Percentiles rank a stretch among this genome's conserved stretches.
These are phyloP conservation scores for Blyttiomyces sp. DNA, from an alignment of 371 early-diverging fungal species.

Conservation along the genomic window DNA sequence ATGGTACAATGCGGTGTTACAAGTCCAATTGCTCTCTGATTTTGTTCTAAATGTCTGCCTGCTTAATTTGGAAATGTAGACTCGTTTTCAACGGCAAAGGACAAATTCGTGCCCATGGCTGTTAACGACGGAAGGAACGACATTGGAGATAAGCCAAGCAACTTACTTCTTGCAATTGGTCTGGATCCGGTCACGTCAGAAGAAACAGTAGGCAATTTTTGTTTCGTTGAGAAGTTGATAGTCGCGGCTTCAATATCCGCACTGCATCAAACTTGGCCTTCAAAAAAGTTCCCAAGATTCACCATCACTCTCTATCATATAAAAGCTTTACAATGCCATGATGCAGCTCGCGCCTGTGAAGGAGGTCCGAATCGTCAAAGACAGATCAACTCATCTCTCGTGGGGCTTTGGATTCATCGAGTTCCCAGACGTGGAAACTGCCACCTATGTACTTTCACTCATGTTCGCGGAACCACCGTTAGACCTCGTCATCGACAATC, in stretches of 20 bases:
- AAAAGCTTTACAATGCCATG: not conserved
- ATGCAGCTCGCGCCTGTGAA: constrained; percentile 12
- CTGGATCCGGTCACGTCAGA: constrained; percentile 55
- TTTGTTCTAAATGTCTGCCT: too few species aligned
- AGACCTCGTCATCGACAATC: constrained; percentile 43
- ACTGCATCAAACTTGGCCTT: too few species aligned
- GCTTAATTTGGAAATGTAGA: too few species aligned
- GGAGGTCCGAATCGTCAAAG: constrained; percentile 45
- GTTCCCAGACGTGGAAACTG: constrained; percentile 33
- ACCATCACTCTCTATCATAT: not conserved
- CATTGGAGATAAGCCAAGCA: constrained; percentile 36
- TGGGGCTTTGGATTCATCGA: constrained; percentile 60
- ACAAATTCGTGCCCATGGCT: too few species aligned
- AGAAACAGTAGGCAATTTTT: constrained; percentile 40
- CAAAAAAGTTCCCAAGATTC: too few species aligned
- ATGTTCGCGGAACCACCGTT: constrained; percentile 4
- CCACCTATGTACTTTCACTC: not conserved
- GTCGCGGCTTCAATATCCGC: constrained; percentile 1
- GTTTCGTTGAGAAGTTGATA: constrained; percentile 17
- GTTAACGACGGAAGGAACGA: constrained; percentile 55
- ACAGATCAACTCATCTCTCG: constrained; percentile 52
- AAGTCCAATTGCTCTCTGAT: too few species aligned
- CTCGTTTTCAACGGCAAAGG: too few species aligned
- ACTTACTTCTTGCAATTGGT: constrained; percentile 47
- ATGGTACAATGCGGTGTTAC: too few species aligned